Conservation (phyloP, 768 basidiomycete species). For the Rhizopogon roseolus region DNA sequence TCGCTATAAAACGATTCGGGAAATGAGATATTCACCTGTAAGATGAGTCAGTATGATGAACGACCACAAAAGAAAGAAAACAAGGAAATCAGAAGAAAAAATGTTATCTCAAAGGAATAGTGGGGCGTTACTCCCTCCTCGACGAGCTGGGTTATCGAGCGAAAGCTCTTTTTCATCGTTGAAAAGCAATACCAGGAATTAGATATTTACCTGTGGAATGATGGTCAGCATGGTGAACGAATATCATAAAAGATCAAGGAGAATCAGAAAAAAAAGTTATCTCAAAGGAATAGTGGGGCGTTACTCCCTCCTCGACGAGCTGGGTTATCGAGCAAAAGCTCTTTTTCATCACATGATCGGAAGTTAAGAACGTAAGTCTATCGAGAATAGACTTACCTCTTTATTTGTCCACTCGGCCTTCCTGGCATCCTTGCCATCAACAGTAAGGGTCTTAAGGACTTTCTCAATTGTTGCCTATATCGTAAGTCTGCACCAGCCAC, state of each 20-base stretch:
- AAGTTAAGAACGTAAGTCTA: constrained; percentile 6
- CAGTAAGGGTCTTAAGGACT: constrained; percentile 70
- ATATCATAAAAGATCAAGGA: background rate
- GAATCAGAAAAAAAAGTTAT: constrained; percentile 46
- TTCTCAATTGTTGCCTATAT: constrained; percentile 79
- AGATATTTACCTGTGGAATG: constrained; percentile 16
- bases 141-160: constrained; percentile 95
- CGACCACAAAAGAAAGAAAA: background rate
- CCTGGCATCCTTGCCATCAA: constrained; percentile 84
- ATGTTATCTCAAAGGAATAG: constrained; percentile 60
- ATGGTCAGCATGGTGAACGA: constrained; percentile 6
- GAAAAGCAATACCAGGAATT: background rate
- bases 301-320: constrained; percentile 95
- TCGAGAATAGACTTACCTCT: constrained; percentile 60
- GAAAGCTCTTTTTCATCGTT: constrained; percentile 67
- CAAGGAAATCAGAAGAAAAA: constrained; percentile 33
- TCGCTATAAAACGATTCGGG: constrained; percentile 16
- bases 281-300: constrained; percentile 74
- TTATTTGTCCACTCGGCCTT: constrained; percentile 95
- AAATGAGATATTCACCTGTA: constrained; percentile 15
- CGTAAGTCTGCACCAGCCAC: constrained; percentile 11
- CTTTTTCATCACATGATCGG: constrained; percentile 60
- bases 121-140: constrained; percentile 93
- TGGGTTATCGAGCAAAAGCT: constrained; percentile 85
- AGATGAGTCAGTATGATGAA: constrained; percentile 7